Conservation (phyloP, 768 basidiomycete species). For the Lanmaoa pseudosensibilis region DNA sequence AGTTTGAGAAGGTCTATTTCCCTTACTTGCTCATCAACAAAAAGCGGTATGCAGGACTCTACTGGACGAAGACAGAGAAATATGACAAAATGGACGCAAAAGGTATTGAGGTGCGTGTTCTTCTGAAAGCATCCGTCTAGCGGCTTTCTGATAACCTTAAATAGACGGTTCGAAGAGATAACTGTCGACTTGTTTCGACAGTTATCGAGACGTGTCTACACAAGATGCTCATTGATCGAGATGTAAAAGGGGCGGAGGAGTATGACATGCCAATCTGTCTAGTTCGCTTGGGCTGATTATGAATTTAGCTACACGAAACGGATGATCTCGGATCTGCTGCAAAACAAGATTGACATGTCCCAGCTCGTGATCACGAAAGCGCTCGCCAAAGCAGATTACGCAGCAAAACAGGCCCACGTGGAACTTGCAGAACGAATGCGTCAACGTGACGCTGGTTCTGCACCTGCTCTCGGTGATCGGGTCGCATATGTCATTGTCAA, state of each 20-base stretch:
- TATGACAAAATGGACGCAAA: constrained; percentile 99
- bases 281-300: constrained; percentile 17
- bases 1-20: constrained; percentile 99
- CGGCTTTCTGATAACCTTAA: neutral
- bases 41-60: constrained; percentile 96
- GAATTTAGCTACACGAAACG: constrained; percentile 84
- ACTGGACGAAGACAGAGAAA: constrained; percentile 95
- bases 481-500: constrained; percentile 99
- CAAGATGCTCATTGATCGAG: constrained; percentile 95
- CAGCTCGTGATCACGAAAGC: constrained; percentile 99
- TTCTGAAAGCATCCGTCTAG: neutral
- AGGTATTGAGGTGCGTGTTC: constrained; percentile 83
- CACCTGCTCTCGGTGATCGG: constrained; percentile 96
- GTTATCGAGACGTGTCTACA: constrained; percentile 98
- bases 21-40: constrained; percentile 98
- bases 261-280: constrained; percentile 38
- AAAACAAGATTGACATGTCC: constrained; percentile 98
- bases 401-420: constrained; percentile 93
- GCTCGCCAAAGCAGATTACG: constrained; percentile 88
- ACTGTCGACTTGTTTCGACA: constrained; percentile 96
- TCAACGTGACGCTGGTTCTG: constrained; percentile 94
- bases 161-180: constrained; percentile 96
- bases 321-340: constrained; percentile 88
- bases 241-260: constrained; percentile 93
- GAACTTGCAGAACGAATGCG: constrained; percentile 96